Evolutionary conservation across 257 asterid genomes (phyloP), one percentile per base, ranked within the genome.

Genomic region (Nicotiana undulata): DNA sequence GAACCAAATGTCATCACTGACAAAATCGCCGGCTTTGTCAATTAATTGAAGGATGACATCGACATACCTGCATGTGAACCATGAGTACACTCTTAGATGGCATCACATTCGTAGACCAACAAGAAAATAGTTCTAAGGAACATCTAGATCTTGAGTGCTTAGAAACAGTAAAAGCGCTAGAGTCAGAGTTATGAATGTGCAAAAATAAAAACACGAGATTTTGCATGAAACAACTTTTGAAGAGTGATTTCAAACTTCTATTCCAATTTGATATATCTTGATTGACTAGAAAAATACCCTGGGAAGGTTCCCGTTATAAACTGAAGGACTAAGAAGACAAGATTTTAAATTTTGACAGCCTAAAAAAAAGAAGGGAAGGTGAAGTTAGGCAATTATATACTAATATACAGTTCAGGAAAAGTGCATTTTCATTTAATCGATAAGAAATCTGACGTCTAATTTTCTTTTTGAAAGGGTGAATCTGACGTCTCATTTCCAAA

Each of bases 11-110:
- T 94, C 98, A 89, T 94, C 98, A 87, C 97, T 93, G 86, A 94
- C 98, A 64, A 94, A 94, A 84, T 94, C 98, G 81, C 98, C 98
- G 5, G 98, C 98, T 91, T 94, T 94, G 90, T 94, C 98, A 87
- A 94, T 94, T 89, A 94, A 86, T 90, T 94, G 98, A 87, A 94
- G 98, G 87, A 94, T 93, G 83, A 94, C 98, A 86, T 94, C 98
- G 63, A 94, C 98, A 83, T 94, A 94, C 98, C 98, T 94, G 86
- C 83, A 89, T 68, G 78, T 64, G 49, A 79, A 79, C 72, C 68
- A 46, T 20, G 79, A 49, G 28, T 24, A 24, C 24, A 70, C 77
- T 49, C 61, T 24, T 49, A 74, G 77, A 74, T 74, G 17, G 26
- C 40, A 74, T 49, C 79, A 74, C 79, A 74, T 5, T 9, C 44